Evolutionary conservation across 441 rosid genomes (phyloP).

Genomic region (Arabidopsis lyrata): DNA sequence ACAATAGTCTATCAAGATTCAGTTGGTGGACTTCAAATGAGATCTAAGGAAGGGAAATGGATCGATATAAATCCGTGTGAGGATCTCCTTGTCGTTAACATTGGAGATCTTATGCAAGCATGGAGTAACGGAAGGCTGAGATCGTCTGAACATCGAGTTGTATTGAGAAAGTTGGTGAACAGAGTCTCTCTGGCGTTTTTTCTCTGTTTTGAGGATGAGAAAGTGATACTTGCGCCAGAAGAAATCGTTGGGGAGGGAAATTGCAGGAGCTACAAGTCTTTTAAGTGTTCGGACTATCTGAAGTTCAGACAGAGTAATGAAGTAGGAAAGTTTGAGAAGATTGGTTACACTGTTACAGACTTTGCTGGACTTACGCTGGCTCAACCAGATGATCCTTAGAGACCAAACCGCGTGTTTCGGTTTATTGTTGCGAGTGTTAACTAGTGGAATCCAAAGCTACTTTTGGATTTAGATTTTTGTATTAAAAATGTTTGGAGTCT

Average conservation of each 20-base stretch:
- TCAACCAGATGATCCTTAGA: slow-evolving; percentile 27
- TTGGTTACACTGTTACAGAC: slow-evolving; percentile 64
- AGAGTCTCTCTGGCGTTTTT: slow-evolving; percentile 70
- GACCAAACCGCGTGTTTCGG: background rate
- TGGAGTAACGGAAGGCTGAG: slow-evolving; percentile 78
- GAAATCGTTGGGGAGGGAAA: slow-evolving; percentile 62
- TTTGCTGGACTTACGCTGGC: slow-evolving; percentile 59
- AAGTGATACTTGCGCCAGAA: slow-evolving; percentile 62
- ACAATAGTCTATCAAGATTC: slow-evolving; percentile 76
- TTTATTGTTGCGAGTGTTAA: slow-evolving; percentile 18
- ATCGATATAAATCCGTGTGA: slow-evolving; percentile 61
- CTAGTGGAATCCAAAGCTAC: slow-evolving; percentile 42
- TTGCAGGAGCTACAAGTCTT: slow-evolving; percentile 55
- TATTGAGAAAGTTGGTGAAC: slow-evolving; percentile 52
- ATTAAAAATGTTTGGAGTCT: background rate
- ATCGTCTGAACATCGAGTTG: slow-evolving; percentile 78
- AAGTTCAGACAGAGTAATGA: slow-evolving; percentile 70
- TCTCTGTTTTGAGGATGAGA: slow-evolving; percentile 74
- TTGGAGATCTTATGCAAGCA: slow-evolving; percentile 83
- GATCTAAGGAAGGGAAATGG: slow-evolving; percentile 74
- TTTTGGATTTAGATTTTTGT: slow-evolving; percentile 19
- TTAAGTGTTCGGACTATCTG: slow-evolving; percentile 63
- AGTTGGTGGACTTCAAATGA: slow-evolving; percentile 76
- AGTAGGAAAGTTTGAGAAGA: slow-evolving; percentile 74
- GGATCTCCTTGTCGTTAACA: slow-evolving; percentile 62